A percentile compares a stretch with the other conserved stretches of the same genome.
Conservation (phyloP, 306 rosid genomes). For the Hippophae gyantsensis region DNA sequence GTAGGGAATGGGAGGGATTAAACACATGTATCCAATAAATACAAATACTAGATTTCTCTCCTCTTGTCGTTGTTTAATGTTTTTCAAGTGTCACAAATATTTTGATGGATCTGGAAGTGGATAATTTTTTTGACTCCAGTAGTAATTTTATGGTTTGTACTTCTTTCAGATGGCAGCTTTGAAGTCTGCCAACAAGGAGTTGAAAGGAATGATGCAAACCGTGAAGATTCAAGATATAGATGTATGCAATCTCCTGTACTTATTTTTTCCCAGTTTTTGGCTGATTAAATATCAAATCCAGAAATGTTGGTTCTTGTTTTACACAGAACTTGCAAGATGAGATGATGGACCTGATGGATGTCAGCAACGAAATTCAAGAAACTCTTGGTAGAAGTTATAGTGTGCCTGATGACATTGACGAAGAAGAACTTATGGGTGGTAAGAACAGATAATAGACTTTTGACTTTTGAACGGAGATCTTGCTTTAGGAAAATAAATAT, state of each 20-base stretch:
- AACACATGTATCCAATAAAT: too few species aligned
- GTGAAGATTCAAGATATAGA: constrained; percentile 96
- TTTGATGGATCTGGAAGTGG: constrained; percentile 10
- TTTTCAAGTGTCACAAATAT: constrained; percentile 4
- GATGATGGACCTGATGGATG: constrained; percentile 99
- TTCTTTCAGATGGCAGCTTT: constrained; percentile 71
- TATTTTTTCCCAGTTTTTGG: too few species aligned
- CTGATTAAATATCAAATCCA: too few species aligned
- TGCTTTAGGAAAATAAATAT: background rate
- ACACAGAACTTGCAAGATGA: constrained; percentile 91
- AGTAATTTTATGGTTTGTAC: constrained; percentile 8
- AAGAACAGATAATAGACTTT: constrained; percentile 19
- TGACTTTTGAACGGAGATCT: too few species aligned
- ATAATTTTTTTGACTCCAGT: constrained; percentile 1
- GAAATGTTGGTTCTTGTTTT: background rate
- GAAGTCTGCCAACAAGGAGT: constrained; percentile 94
- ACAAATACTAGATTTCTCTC: too few species aligned
- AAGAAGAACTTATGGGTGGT: constrained; percentile 98
- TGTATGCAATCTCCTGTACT: constrained; percentile 36
- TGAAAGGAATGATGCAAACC: constrained; percentile 98
- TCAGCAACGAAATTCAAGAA: constrained; percentile 87
- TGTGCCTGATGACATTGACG: constrained; percentile 95
- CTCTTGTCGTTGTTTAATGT: too few species aligned
- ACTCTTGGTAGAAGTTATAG: constrained; percentile 90
- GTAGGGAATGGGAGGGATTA: too few species aligned